These are phyloP conservation scores for Dianthus caryophyllus DNA, from an alignment of 148 eudicot species.

Conservation along the genomic window DNA sequence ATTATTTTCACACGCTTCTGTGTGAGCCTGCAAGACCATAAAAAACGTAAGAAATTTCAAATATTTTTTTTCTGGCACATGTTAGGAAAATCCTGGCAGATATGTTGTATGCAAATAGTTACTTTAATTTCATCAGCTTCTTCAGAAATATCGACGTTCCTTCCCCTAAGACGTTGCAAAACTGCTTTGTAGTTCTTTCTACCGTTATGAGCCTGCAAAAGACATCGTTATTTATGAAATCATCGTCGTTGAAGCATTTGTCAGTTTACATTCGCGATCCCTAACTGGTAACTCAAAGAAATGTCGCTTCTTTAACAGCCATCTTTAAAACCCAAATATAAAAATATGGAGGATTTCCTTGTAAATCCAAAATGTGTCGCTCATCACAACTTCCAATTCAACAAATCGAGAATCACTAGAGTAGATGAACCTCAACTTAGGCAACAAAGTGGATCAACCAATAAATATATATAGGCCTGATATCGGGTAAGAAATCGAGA, in stretches of 20 bases:
- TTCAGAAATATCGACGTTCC: conserved; percentile 34
- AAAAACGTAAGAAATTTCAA: not conserved
- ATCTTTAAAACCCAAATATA: too few species aligned
- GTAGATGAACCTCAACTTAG: too few species aligned
- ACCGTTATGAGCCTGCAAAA: conserved; percentile 46
- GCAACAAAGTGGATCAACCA: too few species aligned
- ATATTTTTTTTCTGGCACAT: not conserved
- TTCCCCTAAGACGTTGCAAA: conserved; percentile 50
- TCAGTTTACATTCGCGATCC: not conserved
- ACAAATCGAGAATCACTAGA: too few species aligned
- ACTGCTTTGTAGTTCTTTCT: conserved; percentile 32
- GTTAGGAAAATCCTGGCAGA: not conserved
- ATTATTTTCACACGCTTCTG: conserved; percentile 26
- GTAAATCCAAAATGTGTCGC: too few species aligned
- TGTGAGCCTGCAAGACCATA: conserved; percentile 31
- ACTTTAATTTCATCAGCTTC: conserved; percentile 65
- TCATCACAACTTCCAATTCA: too few species aligned
- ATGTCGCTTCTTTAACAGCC: conserved; percentile 36
- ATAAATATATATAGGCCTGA: too few species aligned
- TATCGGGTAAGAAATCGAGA: too few species aligned
- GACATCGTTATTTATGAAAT: not conserved
- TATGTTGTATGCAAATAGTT: not conserved
- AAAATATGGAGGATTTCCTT: too few species aligned
- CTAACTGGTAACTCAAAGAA: not conserved
- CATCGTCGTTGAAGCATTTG: not conserved